These are phyloP conservation scores for Clarireedia sp. DNA, from an alignment of 2,329 filamentous ascomycete genomes.

Conservation along the genomic window DNA sequence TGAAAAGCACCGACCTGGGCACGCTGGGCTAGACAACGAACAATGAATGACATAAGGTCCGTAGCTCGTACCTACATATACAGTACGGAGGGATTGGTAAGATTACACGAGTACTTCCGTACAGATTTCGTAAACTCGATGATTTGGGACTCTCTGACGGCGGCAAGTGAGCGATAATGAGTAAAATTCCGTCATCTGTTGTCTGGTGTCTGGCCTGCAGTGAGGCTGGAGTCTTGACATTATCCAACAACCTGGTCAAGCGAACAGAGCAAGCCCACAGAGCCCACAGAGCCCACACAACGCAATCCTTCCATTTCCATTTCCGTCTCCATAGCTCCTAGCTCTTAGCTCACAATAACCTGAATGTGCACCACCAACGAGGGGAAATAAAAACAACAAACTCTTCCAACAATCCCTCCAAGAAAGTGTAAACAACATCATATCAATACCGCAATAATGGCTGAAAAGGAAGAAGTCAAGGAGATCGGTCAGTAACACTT, in stretches of 20 bases:
- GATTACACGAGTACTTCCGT: no score
- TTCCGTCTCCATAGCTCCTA: no score
- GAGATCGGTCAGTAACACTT: constrained; percentile 31
- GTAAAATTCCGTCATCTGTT: not conserved
- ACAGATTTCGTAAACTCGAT: no score
- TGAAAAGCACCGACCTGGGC: no score
- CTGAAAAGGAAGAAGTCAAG: constrained; percentile 33
- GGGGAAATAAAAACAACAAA: not conserved
- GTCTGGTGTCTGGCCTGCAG: no score
- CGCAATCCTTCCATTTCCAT: not conserved
- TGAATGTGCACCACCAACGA: not conserved
- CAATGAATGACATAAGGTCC: no score
- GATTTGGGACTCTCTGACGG: not conserved
- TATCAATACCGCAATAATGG: constrained; percentile 27
- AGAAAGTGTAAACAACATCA: not conserved
- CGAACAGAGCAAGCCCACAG: not conserved
- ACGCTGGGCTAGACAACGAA: no score
- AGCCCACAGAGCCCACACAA: not conserved
- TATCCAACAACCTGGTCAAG: not conserved
- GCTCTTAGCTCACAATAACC: not conserved
- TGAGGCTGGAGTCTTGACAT: no score
- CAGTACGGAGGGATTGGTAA: no score
- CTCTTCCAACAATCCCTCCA: not conserved
- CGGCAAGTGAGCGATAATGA: not conserved
- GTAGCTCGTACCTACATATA: no score